These are phyloP conservation scores for Rosa multiflora DNA, from an alignment of 306 rosid species.

Conservation along the genomic window DNA sequence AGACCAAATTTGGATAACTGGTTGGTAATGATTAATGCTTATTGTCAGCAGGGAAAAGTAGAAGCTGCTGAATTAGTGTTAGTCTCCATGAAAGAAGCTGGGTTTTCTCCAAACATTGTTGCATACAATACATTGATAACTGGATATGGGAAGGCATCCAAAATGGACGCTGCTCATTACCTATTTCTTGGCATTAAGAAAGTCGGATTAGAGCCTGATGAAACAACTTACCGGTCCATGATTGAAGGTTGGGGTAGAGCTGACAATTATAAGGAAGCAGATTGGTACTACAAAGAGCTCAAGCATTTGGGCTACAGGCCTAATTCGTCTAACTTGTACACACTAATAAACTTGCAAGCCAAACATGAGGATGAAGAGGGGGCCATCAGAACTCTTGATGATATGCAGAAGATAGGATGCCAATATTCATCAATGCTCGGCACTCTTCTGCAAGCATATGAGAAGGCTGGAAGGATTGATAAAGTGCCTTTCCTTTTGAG, in stretches of 20 bases:
- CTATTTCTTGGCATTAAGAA: conserved; percentile 46
- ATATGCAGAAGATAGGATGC: conserved; percentile 72
- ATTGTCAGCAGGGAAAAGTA: conserved; percentile 82
- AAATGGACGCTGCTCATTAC: conserved; percentile 70
- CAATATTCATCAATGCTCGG: conserved; percentile 65
- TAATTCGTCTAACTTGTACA: conserved; percentile 73
- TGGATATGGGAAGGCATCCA: conserved; percentile 80
- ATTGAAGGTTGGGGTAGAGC: conserved; percentile 98
- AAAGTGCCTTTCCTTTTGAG: conserved; percentile 61
- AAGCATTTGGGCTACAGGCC: conserved; percentile 62
- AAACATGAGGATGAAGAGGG: conserved; percentile 66
- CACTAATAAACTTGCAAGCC: conserved; percentile 73
- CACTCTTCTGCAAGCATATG: conserved; percentile 67
- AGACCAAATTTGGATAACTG: conserved; percentile 63
- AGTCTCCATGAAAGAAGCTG: conserved; percentile 54
- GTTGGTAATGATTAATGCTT: conserved; percentile 68
- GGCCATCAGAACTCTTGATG: conserved; percentile 53
- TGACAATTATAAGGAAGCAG: conserved; percentile 53
- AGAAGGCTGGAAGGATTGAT: conserved; percentile 62
- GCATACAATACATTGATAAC: conserved; percentile 86
- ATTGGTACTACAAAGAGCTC: conserved; percentile 54
- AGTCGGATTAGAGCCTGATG: conserved; percentile 67
- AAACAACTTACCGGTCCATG: conserved; percentile 86
- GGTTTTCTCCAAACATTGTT: conserved; percentile 59
- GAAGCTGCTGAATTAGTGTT: conserved; percentile 58